Percentiles rank a stretch among this genome's conserved stretches.
phyloP scores from a whole-genome alignment of 176 grass and related monocot genomes.

The Aegilops tauschii region DNA sequence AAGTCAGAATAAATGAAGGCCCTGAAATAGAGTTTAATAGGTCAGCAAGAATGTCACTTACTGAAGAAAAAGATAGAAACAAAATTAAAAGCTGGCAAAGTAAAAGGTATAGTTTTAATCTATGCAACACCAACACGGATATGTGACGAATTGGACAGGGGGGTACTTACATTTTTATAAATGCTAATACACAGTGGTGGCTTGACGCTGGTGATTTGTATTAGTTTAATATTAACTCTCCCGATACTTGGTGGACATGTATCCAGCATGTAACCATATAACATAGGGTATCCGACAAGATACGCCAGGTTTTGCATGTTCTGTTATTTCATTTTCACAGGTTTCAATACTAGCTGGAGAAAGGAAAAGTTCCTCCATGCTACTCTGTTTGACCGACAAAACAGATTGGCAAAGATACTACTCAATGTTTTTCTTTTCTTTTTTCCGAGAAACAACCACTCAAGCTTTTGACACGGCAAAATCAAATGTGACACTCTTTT shows the following conservation, averaged over 20 bases:
- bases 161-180: not conserved
- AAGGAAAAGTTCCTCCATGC: not conserved
- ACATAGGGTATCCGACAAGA: not conserved
- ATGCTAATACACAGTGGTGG: not conserved
- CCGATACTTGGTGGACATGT: not conserved
- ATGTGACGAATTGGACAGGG: not conserved
- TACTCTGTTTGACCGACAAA: constrained; percentile 13
- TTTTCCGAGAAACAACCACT: not conserved
- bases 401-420: not conserved
- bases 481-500: constrained; percentile 13
- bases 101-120: constrained; percentile 5
- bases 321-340: not conserved
- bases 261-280: not conserved
- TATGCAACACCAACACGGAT: not conserved
- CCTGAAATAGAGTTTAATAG: constrained; percentile 20
- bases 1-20: constrained; percentile 25
- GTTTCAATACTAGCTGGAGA: not conserved
- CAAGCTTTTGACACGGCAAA: constrained; percentile 3
- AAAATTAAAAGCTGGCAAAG: not conserved
- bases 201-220: not conserved
- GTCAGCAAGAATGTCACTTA: not conserved
- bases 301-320: not conserved
- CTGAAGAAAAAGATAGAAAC: constrained; percentile 2
- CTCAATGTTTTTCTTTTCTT: not conserved
- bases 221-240: not conserved